Percentiles rank a stretch among this genome's conserved stretches.
phyloP scores from a whole-genome alignment of 768 basidiomycete species.

The Suillus occidentalis region DNA sequence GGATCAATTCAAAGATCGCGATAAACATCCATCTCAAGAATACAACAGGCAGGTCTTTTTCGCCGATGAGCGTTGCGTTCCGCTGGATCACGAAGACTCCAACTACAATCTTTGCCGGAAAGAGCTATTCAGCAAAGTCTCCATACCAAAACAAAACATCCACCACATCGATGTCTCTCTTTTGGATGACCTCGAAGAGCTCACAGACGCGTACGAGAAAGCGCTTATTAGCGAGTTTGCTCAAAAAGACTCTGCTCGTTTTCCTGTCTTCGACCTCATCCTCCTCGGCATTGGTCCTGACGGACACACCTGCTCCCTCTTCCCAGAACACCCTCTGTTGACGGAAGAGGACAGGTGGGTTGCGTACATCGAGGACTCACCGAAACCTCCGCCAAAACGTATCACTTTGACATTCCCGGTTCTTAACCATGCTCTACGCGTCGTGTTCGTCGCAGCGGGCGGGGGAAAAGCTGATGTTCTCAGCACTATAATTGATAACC shows the following conservation, averaged over 20 bases:
- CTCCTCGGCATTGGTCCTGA: slow-evolving; percentile 96
- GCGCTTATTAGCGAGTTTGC: slow-evolving; percentile 90
- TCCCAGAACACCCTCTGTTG: slow-evolving; percentile 89
- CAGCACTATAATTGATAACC: slow-evolving; percentile 70
- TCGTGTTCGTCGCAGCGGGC: slow-evolving; percentile 89
- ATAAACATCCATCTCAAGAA: background rate
- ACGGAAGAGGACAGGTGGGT: slow-evolving; percentile 93
- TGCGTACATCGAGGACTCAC: slow-evolving; percentile 88
- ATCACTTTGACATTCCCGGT: slow-evolving; percentile 93
- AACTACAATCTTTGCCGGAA: slow-evolving; percentile 80
- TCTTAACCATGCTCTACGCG: slow-evolving; percentile 83
- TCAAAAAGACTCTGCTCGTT: slow-evolving; percentile 88
- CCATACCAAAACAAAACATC: slow-evolving; percentile 74
- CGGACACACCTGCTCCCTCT: slow-evolving; percentile 97
- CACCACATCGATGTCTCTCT: slow-evolving; percentile 75
- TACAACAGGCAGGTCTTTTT: slow-evolving; percentile 90
- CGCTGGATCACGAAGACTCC: slow-evolving; percentile 89
- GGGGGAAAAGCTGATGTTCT: slow-evolving; percentile 80
- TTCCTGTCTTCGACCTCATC: slow-evolving; percentile 97
- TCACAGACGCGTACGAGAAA: slow-evolving; percentile 78
- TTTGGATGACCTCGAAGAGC: slow-evolving; percentile 75
- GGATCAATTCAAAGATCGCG: slow-evolving; percentile 22
- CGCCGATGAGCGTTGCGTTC: slow-evolving; percentile 93
- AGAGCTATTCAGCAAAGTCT: slow-evolving; percentile 78
- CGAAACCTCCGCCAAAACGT: slow-evolving; percentile 87